phyloP scores from a whole-genome alignment of 257 asterid species.

The Solanum microdontum region DNA sequence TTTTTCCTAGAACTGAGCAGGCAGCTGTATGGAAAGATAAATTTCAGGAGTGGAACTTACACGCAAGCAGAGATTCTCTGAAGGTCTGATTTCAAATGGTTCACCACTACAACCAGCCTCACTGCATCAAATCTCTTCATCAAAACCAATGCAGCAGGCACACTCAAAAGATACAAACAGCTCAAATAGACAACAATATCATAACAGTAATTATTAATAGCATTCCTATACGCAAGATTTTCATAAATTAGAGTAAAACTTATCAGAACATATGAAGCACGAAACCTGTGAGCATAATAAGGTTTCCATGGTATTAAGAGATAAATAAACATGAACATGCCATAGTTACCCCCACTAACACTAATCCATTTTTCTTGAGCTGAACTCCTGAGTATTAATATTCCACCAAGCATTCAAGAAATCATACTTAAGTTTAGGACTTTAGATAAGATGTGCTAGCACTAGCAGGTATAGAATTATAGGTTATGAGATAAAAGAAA shows the following conservation, averaged over 20 bases:
- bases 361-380: not conserved
- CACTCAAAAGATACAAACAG: not conserved
- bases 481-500: not conserved
- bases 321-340: not conserved
- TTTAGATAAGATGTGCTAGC: not conserved
- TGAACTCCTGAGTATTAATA: not conserved
- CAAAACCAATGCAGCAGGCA: conserved; percentile 2
- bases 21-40: conserved; percentile 1
- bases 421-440: not conserved
- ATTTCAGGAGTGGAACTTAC: conserved; percentile 31
- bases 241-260: not conserved
- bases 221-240: not conserved
- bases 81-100: conserved; percentile 30
- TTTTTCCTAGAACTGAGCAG: conserved; percentile 3
- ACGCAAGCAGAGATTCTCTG: conserved; percentile 16
- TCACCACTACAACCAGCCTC: conserved; percentile 31
- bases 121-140: conserved; percentile 35
- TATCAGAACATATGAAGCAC: not conserved
- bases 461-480: not conserved
- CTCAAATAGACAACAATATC: not conserved
- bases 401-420: not conserved
- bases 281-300: not conserved
- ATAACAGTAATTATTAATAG: not conserved
- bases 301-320: not conserved
- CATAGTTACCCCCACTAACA: not conserved